phyloP scores from a whole-genome alignment of 768 basidiomycete species.

The Leccinum boreale region DNA sequence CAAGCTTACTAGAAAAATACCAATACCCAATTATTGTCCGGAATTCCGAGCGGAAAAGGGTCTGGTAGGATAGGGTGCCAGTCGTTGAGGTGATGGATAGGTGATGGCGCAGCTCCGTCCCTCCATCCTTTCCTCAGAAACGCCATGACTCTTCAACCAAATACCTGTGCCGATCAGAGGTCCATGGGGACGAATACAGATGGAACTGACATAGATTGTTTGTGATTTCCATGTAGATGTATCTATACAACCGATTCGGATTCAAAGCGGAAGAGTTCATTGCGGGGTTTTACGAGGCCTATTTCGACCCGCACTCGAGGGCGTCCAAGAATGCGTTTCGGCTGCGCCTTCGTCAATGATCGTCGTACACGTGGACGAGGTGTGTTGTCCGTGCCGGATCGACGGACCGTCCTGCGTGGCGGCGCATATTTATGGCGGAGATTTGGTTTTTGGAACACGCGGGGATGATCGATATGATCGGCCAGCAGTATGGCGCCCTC shows the following conservation, averaged over 20 bases:
- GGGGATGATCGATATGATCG: not conserved
- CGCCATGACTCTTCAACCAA: too few relatives aligned
- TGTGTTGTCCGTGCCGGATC: not conserved
- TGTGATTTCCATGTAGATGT: constrained; percentile 29
- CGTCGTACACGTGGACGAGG: not conserved
- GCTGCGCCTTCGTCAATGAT: constrained; percentile 63
- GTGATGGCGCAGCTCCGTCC: too few relatives aligned
- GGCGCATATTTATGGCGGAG: not conserved
- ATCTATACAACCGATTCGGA: constrained; percentile 85
- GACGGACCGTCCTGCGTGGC: not conserved
- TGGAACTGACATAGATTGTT: too few relatives aligned
- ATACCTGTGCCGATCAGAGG: too few relatives aligned
- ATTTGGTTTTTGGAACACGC: not conserved
- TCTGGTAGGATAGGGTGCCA: too few relatives aligned
- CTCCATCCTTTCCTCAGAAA: too few relatives aligned
- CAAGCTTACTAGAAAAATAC: too few relatives aligned
- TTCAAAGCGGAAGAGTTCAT: constrained; percentile 87
- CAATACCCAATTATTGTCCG: too few relatives aligned
- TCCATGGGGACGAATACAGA: too few relatives aligned
- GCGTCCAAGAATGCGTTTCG: constrained; percentile 80
- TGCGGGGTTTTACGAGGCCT: constrained; percentile 76
- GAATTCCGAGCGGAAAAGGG: too few relatives aligned
- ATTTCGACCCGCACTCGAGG: constrained; percentile 65
- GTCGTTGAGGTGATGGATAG: too few relatives aligned
- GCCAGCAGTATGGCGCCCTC: not conserved